Percentiles rank a stretch among this genome's conserved stretches.
These are phyloP conservation scores for Nicotiana benthamiana DNA, from an alignment of 257 asterid genomes.

Conservation along the genomic window DNA sequence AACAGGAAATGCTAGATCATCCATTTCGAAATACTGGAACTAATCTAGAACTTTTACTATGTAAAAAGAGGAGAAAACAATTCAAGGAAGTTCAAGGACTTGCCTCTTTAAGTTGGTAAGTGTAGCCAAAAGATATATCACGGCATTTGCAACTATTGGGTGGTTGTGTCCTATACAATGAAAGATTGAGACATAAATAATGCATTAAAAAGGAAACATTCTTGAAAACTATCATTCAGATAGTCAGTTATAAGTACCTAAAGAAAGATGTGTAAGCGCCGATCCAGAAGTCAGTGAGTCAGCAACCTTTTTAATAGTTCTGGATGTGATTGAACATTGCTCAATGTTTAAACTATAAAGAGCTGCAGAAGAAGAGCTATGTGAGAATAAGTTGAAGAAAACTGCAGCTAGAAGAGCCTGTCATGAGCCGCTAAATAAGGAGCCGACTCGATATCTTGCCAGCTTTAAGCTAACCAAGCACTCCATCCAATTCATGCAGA, in stretches of 20 bases:
- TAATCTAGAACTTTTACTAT: not conserved
- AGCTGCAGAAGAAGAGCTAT: constrained; percentile 44
- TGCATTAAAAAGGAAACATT: constrained; percentile 7
- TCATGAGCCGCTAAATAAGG: not conserved
- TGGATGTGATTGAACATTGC: constrained; percentile 79
- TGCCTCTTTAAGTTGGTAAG: constrained; percentile 61
- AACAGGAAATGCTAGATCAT: not conserved
- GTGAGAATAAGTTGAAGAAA: constrained; percentile 5
- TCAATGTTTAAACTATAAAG: constrained; percentile 75
- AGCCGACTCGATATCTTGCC: not conserved
- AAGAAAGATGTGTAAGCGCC: constrained; percentile 56
- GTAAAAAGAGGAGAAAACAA: not conserved
- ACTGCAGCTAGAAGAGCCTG: not conserved
- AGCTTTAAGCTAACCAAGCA: not conserved
- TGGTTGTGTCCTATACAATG: constrained; percentile 59
- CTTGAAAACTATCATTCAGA: not conserved
- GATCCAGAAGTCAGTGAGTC: constrained; percentile 73
- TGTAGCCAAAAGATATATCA: constrained; percentile 50
- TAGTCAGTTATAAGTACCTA: constrained; percentile 41
- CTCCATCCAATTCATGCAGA: not conserved
- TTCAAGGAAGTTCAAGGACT: not conserved
- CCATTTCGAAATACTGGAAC: not conserved
- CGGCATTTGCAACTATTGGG: constrained; percentile 60
- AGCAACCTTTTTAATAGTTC: constrained; percentile 77
- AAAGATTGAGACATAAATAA: constrained; percentile 7